Evolutionary conservation across 106 monocot species (phyloP), one percentile per base, ranked within the genome.

Genomic region (Phalaenopsis equestris): DNA sequence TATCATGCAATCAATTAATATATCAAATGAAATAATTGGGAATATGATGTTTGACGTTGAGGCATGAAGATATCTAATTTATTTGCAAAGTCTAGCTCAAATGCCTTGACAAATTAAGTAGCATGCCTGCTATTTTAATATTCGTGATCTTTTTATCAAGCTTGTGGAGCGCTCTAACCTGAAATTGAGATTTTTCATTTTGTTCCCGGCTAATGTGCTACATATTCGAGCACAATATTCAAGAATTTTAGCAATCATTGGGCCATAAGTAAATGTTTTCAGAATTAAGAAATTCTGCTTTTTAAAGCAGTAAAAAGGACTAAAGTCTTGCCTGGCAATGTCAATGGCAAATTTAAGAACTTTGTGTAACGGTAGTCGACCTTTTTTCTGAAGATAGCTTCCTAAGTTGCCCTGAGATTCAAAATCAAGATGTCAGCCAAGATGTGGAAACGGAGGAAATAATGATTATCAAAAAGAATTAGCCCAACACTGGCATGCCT

Each of bases 381-480:
- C 92, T 87, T 94, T 98, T 80, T 83, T 91, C 82, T 91, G 85
- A 79, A 98, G 77, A 79, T 98, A 94, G 77, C 84, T 92, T 46
- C 78, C 87, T 17, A 98, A 84, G 87, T 98, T 90, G 79, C 98
- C 98, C 98, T 98, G 83, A 56, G 57, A 52, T 77, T 83, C 56
- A 86, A 82, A 15, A 64, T 77, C 14, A 56, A 58, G 41, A 48
- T 2, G 11, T 49, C 41, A 76, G 12, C 2, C 46, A 76, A 18
- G 2, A 49, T n/a, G 49, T 76, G 49, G 12, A 76, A 49, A 30
- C 10, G 6, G 2, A 48, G 49, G 6, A 76, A 76, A 76, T 76
- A 76, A 49, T 24, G 12, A 45, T 74, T 36, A 23, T 10, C 2
- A 52, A 47, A 49, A 48, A 19, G 16, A 19, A 74, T 6, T 7